Evolutionary conservation across 208 protist species (phyloP).

Genomic region (Tritrichomonas musculus): DNA sequence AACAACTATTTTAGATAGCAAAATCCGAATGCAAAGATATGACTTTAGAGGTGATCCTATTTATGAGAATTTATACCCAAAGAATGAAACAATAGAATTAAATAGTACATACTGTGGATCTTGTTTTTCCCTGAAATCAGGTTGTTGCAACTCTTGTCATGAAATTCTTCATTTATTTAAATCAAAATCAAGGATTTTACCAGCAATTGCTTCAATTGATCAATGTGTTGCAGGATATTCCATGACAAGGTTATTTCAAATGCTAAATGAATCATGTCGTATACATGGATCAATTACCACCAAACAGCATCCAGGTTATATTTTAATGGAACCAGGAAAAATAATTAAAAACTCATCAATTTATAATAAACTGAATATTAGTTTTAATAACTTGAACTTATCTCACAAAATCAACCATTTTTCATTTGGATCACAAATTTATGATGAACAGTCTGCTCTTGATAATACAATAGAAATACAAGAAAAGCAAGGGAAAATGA

Average conservation of each 20-base stretch:
- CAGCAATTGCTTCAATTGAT: background rate
- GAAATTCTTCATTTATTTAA: conserved; percentile 3
- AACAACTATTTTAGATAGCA: background rate
- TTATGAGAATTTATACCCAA: background rate
- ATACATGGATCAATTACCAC: background rate
- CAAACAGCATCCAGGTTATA: background rate
- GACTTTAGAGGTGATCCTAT: background rate
- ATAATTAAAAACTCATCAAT: background rate
- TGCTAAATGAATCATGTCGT: conserved; percentile 2
- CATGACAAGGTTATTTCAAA: background rate
- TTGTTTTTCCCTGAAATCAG: background rate
- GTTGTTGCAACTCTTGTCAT: conserved; percentile 20
- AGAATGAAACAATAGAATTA: background rate
- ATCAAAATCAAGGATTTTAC: background rate
- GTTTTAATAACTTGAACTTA: background rate
- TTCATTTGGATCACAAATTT: background rate
- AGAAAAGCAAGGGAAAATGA: background rate
- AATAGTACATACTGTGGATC: background rate
- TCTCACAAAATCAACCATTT: background rate
- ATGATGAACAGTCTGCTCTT: background rate
- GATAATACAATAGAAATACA: background rate
- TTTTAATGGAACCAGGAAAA: background rate
- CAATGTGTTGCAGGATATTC: background rate
- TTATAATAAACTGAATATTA: background rate
- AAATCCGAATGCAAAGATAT: background rate